Base-by-base conservation (phyloP, 164 flowering plant genomes). In the Aristolochia californica region DNA sequence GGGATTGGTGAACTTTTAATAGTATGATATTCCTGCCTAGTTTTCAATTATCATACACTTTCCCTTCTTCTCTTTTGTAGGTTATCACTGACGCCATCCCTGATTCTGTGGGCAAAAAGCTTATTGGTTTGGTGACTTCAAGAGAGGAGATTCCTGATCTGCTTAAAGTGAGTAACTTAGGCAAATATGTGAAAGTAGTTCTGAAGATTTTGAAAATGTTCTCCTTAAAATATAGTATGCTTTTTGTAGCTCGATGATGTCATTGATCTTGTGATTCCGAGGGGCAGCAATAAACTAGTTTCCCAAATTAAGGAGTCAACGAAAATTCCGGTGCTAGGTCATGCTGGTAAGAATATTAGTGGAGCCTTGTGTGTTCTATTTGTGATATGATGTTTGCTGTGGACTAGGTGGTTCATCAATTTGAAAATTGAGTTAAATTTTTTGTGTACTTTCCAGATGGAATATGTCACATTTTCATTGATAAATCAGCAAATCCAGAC, bases 201-300 rank as follows among this genome's bases (percentile, higher is more conserved):
- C 21, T 45, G 21, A 53, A 21, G 16, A 9, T 52, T 38, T 43
- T 59, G 62, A 49, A 28, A 18, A 56, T 53, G 20, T 45, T 15
- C 30, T 23, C 2, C 38, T n/a, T 48, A 21, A 48, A 17, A 9
- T 34, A 27, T 14, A 10, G 17, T 15, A 0, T 50, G 16, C n/a
- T 23, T 15, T 34, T 52, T 53, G 43, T 83, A 94, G 99, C 89
- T 86, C 72, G 99, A 94, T 80, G 97, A 94, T 77, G 97, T 94
- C 18, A 90, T 94, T 63, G 99, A 94, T 79, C 95, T 94, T 34
- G 99, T 94, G 60, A 90, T 94, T 66, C 99, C 99, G 59, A 88
- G 99, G 72, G 99, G 99, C 67, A 94, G 97, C 80, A 94, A 94
- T 65, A 86, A 80, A 71, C 95, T 90, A 63, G 99, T 94, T 69